These are phyloP conservation scores for Fonsecaea pedrosoi DNA, from an alignment of 2,329 filamentous ascomycete genomes.

Conservation along the genomic window DNA sequence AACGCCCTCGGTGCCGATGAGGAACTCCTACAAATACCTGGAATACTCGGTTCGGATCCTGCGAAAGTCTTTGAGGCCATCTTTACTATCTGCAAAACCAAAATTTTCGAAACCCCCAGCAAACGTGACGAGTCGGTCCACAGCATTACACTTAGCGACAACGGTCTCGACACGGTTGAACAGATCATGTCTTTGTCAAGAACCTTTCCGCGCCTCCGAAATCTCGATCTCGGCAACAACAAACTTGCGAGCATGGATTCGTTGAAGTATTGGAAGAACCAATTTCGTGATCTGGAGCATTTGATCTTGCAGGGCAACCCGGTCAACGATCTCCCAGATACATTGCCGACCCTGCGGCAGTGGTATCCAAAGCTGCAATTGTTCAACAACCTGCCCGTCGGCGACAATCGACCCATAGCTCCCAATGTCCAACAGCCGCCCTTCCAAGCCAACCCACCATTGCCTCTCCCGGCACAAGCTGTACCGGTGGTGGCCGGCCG, in stretches of 20 bases:
- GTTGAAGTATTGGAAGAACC: constrained; percentile 77
- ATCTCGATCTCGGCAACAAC: constrained; percentile 88
- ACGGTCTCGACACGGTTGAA: constrained; percentile 74
- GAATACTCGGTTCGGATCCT: constrained; percentile 52
- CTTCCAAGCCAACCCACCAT: constrained; percentile 71
- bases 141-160: constrained; percentile 81
- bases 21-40: constrained; percentile 43
- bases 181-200: constrained; percentile 76
- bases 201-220: constrained; percentile 83
- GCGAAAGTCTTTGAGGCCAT: constrained; percentile 91
- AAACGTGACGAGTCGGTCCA: constrained; percentile 79
- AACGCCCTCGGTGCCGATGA: constrained; percentile 77
- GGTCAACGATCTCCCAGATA: constrained; percentile 67
- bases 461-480: constrained; percentile 64
- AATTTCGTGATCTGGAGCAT: constrained; percentile 79
- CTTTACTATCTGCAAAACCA: constrained; percentile 81
- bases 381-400: constrained; percentile 73
- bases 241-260: constrained; percentile 71
- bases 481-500: constrained; percentile 60
- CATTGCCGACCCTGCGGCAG: constrained; percentile 71
- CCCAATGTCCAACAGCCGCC: constrained; percentile 7
- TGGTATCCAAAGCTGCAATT: constrained; percentile 84
- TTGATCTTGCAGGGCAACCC: constrained; percentile 81
- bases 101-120: constrained; percentile 70
- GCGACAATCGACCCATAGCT: constrained; percentile 58